Evolutionary conservation across 192 early-diverging fungal genomes (phyloP).

Genomic region (Coemansia sp.): DNA sequence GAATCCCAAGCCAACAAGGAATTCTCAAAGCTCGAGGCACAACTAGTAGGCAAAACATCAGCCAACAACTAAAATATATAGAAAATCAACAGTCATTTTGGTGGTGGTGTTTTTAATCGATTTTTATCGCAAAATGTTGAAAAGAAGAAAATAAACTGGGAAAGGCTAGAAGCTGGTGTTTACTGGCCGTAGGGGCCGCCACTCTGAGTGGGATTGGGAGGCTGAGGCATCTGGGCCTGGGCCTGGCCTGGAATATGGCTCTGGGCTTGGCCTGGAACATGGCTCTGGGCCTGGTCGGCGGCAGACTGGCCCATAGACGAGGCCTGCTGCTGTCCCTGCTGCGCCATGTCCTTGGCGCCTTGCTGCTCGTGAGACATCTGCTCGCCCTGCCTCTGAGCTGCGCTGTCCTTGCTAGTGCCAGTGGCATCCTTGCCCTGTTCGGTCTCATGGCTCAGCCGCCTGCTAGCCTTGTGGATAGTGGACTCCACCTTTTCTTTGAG

Average conservation of each 20-base stretch:
- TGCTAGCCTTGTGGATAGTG: slow-evolving; percentile 37
- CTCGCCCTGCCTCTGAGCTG: slow-evolving; percentile 17
- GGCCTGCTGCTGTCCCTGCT: slow-evolving; percentile 21
- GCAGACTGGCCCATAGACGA: slow-evolving; percentile 20
- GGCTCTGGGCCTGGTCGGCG: not conserved
- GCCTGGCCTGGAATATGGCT: not conserved
- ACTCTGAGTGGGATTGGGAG: slow-evolving; percentile 2
- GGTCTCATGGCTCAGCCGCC: slow-evolving; percentile 37
- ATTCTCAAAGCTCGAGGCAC: slow-evolving; percentile 86
- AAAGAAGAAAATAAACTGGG: not conserved
- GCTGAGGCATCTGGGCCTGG: not conserved
- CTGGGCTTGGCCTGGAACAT: not conserved
- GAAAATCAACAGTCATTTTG: not conserved
- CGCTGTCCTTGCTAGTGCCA: slow-evolving; percentile 11
- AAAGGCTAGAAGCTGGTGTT: not conserved
- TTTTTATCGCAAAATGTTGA: slow-evolving; percentile 1
- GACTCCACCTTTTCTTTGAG: slow-evolving; percentile 49
- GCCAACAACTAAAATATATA: not conserved
- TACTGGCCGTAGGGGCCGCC: not conserved
- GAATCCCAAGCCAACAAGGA: slow-evolving; percentile 78
- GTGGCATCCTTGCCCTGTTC: slow-evolving; percentile 11
- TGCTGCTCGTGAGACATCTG: slow-evolving; percentile 8
- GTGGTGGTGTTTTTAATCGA: not conserved
- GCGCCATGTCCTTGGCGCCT: slow-evolving; percentile 17
- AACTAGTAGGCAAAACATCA: slow-evolving; percentile 16